Base-by-base conservation (phyloP, 139 green algal genomes). In the Spirogloea muscicola region DNA sequence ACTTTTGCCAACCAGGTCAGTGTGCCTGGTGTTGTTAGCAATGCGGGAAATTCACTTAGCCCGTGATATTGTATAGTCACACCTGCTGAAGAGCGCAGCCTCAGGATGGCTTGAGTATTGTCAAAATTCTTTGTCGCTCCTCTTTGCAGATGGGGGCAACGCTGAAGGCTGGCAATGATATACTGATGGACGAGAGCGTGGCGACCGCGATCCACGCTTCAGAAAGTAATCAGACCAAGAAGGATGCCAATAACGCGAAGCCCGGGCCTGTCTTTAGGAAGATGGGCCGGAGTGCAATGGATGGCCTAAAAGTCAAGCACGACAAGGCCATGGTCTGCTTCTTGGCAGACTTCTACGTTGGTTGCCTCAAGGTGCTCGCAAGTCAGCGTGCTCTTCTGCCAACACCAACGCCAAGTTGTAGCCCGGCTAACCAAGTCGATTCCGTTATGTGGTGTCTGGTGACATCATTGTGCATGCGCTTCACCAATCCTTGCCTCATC, bases 321-420 rank as follows among this genome's bases (percentile, higher is more conserved):
- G 67, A 76, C n/a, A 42, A 31, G n/a, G 31, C 38, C n/a, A 31
- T 76, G 13, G 29, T 61, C 51, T 68, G 46, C 49, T 5, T 51
- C 3, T 46, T 76, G 13, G 48, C 55, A 1, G 46, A 68, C 33
- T 68, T 76, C 58, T 76, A 76, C 25, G 67, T 76, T 9, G 29
- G 40, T 3, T 76, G 67, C 42, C 58, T 76, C 39, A 64, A 76
- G 67, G 67, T 76, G 58, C 44, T 10, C 55, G 61, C 21, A 13
- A 4, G 4, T 63, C 25, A 52, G 2, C 25, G 21, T 21, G 40
- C 25, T 70, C 25, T 31, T 13, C 3, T 27, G 18, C 27, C 16
- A 31, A 7, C 18, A 18, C 21, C 1, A 3, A 3, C 41, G 25
- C 18, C 5, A 4, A 36, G 0, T 25, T n/a, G 21, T 70, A 13